Evolutionary conservation across 2,329 filamentous ascomycete species (phyloP).

Genomic region (Septoria linicola): DNA sequence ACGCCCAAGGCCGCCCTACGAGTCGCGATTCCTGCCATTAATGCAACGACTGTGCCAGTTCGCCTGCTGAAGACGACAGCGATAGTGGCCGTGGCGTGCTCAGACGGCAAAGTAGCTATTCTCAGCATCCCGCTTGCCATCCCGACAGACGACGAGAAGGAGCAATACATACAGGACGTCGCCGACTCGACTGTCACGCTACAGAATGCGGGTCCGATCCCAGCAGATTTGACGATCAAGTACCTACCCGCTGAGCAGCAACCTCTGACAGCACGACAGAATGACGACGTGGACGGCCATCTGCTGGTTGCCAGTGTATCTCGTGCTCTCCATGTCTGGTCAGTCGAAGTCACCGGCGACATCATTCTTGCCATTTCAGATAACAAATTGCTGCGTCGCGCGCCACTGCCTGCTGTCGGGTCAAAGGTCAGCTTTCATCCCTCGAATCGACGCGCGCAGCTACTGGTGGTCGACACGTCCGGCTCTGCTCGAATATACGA

Average conservation of each 20-base stretch:
- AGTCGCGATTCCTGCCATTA: constrained; percentile 16
- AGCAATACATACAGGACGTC: constrained; percentile 25
- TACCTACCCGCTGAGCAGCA: constrained; percentile 17
- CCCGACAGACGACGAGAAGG: constrained; percentile 37
- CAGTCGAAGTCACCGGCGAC: constrained; percentile 27
- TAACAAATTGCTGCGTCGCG: constrained; percentile 12
- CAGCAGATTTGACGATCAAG: constrained; percentile 21
- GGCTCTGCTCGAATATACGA: constrained; percentile 60
- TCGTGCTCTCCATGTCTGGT: constrained; percentile 27
- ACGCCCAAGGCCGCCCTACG: constrained; percentile 50
- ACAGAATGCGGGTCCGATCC: constrained; percentile 7
- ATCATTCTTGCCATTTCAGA: constrained; percentile 21
- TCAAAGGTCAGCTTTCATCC: constrained; percentile 31
- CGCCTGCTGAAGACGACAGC: constrained; percentile 36
- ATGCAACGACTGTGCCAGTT: constrained; percentile 11
- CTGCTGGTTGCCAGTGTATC: constrained; percentile 23
- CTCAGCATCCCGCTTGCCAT: constrained; percentile 56
- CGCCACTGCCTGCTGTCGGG: constrained; percentile 21
- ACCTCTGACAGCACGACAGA: constrained; percentile 1
- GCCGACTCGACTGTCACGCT: constrained; percentile 13
- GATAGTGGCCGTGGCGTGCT: constrained; percentile 56
- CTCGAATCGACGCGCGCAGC: constrained; percentile 32
- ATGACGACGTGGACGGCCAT: constrained; percentile 19
- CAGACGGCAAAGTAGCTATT: constrained; percentile 57
- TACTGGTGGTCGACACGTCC: constrained; percentile 56